Percentiles rank a stretch among this genome's conserved stretches.
These are phyloP conservation scores for Pyrrhoderma lamaoense DNA, from an alignment of 1,284 basidiomycete species.

Conservation along the genomic window DNA sequence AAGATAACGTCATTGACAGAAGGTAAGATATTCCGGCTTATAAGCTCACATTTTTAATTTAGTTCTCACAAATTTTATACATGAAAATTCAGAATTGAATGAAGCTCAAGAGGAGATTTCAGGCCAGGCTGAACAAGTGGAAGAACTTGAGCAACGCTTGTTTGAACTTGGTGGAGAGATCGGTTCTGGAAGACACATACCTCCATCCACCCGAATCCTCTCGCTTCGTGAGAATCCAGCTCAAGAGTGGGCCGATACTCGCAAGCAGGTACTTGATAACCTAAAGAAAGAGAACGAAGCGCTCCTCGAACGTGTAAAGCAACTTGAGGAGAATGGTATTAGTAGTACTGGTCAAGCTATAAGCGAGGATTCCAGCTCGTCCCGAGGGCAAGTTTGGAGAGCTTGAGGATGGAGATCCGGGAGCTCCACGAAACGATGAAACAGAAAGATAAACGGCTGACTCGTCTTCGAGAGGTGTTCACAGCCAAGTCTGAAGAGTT, in stretches of 20 bases:
- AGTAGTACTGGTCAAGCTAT: not conserved
- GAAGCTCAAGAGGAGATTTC: constrained; percentile 3
- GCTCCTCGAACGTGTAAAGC: constrained; percentile 48
- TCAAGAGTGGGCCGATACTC: constrained; percentile 60
- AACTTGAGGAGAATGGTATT: constrained; percentile 40
- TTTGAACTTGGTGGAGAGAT: constrained; percentile 72
- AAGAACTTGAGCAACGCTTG: constrained; percentile 60
- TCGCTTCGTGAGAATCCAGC: constrained; percentile 71
- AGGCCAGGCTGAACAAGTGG: constrained; percentile 28
- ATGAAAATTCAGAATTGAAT: constrained; percentile 45
- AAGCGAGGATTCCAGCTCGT: constrained; percentile 33
- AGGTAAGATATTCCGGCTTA: constrained; percentile 32
- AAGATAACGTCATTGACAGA: constrained; percentile 30
- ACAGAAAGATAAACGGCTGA: constrained; percentile 69
- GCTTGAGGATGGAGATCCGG: constrained; percentile 52
- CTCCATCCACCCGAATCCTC: constrained; percentile 62
- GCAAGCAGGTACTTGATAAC: constrained; percentile 59
- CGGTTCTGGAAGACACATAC: constrained; percentile 70
- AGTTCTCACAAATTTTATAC: constrained; percentile 1
- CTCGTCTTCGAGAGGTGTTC: constrained; percentile 72
- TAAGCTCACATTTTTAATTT: not conserved
- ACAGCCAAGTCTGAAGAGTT: constrained; percentile 73
- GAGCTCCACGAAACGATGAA: constrained; percentile 52
- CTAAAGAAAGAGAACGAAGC: constrained; percentile 72
- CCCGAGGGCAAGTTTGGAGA: constrained; percentile 64